phyloP scores from a whole-genome alignment of 768 basidiomycete species.

The Suillus sp. region DNA sequence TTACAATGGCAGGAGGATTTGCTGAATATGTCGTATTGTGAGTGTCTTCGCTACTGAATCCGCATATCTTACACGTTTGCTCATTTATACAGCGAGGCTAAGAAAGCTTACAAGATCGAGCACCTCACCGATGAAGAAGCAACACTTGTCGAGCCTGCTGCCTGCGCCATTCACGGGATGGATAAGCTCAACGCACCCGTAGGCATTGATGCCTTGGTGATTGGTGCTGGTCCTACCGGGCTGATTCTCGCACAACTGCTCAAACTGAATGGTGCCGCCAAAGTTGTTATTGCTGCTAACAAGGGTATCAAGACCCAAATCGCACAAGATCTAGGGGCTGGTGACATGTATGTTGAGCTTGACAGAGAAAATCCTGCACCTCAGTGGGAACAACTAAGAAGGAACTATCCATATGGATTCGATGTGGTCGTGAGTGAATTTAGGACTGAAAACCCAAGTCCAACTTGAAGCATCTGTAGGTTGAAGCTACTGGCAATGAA shows the following conservation, averaged over 20 bases:
- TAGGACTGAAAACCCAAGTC: not conserved
- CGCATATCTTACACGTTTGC: not conserved
- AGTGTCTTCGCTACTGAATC: conserved; percentile 16
- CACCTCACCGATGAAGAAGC: conserved; percentile 46
- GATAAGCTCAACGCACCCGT: conserved; percentile 44
- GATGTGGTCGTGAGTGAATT: conserved; percentile 38
- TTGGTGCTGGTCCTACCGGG: conserved; percentile 47
- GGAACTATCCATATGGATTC: conserved; percentile 47
- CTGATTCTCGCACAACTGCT: conserved; percentile 46
- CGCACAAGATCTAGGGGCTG: conserved; percentile 41
- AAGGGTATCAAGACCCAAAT: conserved; percentile 45
- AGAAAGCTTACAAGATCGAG: conserved; percentile 43
- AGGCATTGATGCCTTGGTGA: conserved; percentile 42
- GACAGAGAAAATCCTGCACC: conserved; percentile 37
- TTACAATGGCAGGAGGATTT: conserved; percentile 42
- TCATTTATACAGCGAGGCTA: conserved; percentile 26
- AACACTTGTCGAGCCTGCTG: conserved; percentile 44
- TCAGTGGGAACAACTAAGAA: conserved; percentile 44
- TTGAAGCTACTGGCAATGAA: conserved; percentile 46
- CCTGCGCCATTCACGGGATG: conserved; percentile 47
- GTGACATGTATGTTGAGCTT: conserved; percentile 44
- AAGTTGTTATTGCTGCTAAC: conserved; percentile 36
- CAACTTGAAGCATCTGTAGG: conserved; percentile 15
- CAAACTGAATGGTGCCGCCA: conserved; percentile 28
- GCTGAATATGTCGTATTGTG: conserved; percentile 44